Base-by-base conservation (phyloP, 2,329 filamentous ascomycete species). In the Fusarium hostae region DNA sequence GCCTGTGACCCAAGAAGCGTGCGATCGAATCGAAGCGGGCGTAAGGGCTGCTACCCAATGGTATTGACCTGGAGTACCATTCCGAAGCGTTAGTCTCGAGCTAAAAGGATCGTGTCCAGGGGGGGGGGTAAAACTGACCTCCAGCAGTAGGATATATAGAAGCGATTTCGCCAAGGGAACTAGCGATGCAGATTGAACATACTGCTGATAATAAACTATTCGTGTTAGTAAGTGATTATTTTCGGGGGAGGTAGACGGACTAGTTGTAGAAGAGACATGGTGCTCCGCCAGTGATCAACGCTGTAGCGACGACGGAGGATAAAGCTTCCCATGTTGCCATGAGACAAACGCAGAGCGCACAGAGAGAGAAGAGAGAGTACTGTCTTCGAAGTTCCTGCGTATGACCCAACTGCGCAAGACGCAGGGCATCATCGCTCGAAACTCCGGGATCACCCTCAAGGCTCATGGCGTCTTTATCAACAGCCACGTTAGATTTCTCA, bases 281-380 rank as follows among this genome's bases (percentile, higher is more conserved):
- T 2, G 84, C 82, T 35, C 85, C 84, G 0, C 85, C 84, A 45
- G 80, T 84, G 4, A 79, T 79, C 34, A 86, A 68, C 3, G 84
- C 84, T 6, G 79, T 79, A 5, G 82, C 80, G 15, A 87, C 79
- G 8, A 86, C 84, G 3, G 82, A 82, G 0, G 82, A 82, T 6
- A 86, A 73, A 2, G 85, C 84, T 60, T 87, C 85, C 85, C 84
- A 87, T 13, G 85, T 86, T 40, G 81, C 85, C 84, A 86, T 86
- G 47, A 87, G 76, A 48, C 83, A 85, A 11, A 86, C 75, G 48
- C 83, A 83, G 9, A 87, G 75, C 7, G 80, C 79, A 18, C 80
- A 80, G 3, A 87, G 77, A 1, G 84, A 83, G 72, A 82, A 82
- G 3, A 86, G 70, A 1, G 83, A 83, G 70, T 85, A 84, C 22